Percentiles rank a stretch among this genome's conserved stretches.
Evolutionary conservation across 1,284 basidiomycete species (phyloP).

Genomic region (Apiotrichum sp.): DNA sequence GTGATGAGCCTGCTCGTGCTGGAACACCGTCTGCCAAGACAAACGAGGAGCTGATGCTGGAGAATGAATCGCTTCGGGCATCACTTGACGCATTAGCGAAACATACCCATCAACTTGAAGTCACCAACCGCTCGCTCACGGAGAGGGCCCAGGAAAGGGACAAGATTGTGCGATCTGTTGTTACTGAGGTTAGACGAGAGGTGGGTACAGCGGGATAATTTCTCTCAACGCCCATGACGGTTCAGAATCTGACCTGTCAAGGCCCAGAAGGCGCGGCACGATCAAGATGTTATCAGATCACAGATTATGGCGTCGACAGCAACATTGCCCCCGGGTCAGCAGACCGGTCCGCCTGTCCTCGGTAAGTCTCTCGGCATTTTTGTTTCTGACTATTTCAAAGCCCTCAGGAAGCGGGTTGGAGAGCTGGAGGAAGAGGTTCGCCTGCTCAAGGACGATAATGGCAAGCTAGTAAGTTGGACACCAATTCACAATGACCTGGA

Average conservation of each 20-base stretch:
- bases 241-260: constrained; percentile 1
- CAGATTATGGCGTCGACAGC: constrained; percentile 27
- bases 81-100: constrained; percentile 42
- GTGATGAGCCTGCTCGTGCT: not conserved
- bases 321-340: constrained; percentile 1
- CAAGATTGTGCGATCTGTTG: constrained; percentile 34
- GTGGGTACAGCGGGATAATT: constrained; percentile 15
- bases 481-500: not conserved
- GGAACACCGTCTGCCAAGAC: constrained; percentile 33
- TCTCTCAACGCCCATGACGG: not conserved
- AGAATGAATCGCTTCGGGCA: constrained; percentile 41
- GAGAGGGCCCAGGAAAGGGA: constrained; percentile 33
- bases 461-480: constrained; percentile 23
- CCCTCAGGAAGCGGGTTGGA: constrained; percentile 46
- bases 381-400: not conserved
- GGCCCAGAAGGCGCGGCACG: constrained; percentile 29
- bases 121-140: constrained; percentile 26
- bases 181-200: constrained; percentile 38
- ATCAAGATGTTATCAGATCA: constrained; percentile 31
- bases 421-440: constrained; percentile 71
- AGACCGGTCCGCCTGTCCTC: not conserved
- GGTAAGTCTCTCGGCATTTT: not conserved
- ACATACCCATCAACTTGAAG: constrained; percentile 34
- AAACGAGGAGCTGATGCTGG: constrained; percentile 44
- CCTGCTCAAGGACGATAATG: constrained; percentile 26